Evolutionary conservation across 2,329 filamentous ascomycete genomes (phyloP).

Genomic region (Aspergillus ochraceus): DNA sequence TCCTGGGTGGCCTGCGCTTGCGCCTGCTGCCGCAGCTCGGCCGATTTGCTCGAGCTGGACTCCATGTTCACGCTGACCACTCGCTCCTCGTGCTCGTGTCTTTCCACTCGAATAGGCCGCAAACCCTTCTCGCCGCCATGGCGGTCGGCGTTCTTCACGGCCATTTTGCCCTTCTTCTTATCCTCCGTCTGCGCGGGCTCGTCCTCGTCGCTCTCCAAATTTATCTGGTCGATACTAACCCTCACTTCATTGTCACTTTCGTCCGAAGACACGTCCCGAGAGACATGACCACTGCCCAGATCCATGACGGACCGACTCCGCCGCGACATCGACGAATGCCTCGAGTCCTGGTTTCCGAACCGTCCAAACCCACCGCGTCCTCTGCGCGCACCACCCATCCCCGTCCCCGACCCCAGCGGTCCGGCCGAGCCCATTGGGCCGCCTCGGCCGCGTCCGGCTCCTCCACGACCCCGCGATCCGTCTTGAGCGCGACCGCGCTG

Average conservation of each 20-base stretch:
- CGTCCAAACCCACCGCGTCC: slow-evolving; percentile 22
- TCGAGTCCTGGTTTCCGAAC: slow-evolving; percentile 22
- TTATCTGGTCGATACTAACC: slow-evolving; percentile 59
- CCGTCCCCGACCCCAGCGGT: slow-evolving; percentile 28
- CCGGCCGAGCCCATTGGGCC: slow-evolving; percentile 28
- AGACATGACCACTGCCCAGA: slow-evolving; percentile 18
- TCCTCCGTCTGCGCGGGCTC: slow-evolving; percentile 28
- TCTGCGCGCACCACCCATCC: slow-evolving; percentile 23
- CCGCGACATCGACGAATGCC: slow-evolving; percentile 29
- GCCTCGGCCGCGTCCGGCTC: slow-evolving; percentile 32
- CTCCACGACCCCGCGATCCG: slow-evolving; percentile 30
- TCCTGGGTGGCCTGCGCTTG: slow-evolving; percentile 32
- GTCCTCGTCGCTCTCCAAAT: slow-evolving; percentile 56
- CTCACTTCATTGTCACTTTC: slow-evolving; percentile 48
- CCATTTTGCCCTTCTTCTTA: slow-evolving; percentile 39
- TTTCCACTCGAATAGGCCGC: slow-evolving; percentile 56
- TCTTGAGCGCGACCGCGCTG: slow-evolving; percentile 32
- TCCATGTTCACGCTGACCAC: slow-evolving; percentile 56
- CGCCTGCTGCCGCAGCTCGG: slow-evolving; percentile 40
- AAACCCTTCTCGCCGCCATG: slow-evolving; percentile 31
- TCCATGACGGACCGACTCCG: slow-evolving; percentile 31
- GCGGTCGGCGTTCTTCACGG: slow-evolving; percentile 23
- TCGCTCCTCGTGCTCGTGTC: slow-evolving; percentile 57
- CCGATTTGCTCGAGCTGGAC: slow-evolving; percentile 48
- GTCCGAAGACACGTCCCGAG: slow-evolving; percentile 43